Evolutionary conservation across 2,329 filamentous ascomycete species (phyloP), one percentile per base, ranked within the genome.

Genomic region (Paramyrothecium sp.): DNA sequence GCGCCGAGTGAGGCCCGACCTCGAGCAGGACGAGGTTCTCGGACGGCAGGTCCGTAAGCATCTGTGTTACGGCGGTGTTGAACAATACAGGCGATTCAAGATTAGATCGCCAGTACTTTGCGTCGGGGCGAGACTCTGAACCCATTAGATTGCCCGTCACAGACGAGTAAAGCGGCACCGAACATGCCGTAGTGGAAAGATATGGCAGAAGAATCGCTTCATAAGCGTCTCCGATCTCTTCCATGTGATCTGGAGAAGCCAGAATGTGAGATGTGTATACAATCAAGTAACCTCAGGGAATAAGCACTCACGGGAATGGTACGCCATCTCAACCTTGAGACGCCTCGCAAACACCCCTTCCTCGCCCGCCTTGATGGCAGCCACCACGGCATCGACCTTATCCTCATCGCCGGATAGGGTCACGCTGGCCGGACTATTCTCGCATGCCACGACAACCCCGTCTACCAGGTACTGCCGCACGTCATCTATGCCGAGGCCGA

Each of bases 361-460:
- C 56, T 4, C 7, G 30, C 20, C 16, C 21, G 61, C 2, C 8
- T 56, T 17, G 0, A 57, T 47, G 13, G 48, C 23, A 48, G 59
- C 51, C 38, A 61, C 54, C 1, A 66, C 50, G 1, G 55, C 50
- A n/a, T 69, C 61, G 11, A 78, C 58, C 22, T 63, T 63, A 1
- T 51, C 52, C 1, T 51, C 54, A 26, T 73, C 67, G 0, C 73
- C 73, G n/a, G 67, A 69, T 1, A 75, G 53, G 0, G 74, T 76
- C 1, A 73, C 63, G 46, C 63, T 71, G 1, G 34, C 33, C 0
- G 69, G 70, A 8, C 67, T 69, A 56, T 75, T 75, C 38, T 69
- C 54, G 53, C 69, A 74, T 4, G 70, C 75, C 47, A 75, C 65
- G 2, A 58, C 60, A 10, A 63, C 61, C 3, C 44, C 58, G 3